Conservation (phyloP, 352 stramenopile species). For the Globisporangium apiculatum region DNA sequence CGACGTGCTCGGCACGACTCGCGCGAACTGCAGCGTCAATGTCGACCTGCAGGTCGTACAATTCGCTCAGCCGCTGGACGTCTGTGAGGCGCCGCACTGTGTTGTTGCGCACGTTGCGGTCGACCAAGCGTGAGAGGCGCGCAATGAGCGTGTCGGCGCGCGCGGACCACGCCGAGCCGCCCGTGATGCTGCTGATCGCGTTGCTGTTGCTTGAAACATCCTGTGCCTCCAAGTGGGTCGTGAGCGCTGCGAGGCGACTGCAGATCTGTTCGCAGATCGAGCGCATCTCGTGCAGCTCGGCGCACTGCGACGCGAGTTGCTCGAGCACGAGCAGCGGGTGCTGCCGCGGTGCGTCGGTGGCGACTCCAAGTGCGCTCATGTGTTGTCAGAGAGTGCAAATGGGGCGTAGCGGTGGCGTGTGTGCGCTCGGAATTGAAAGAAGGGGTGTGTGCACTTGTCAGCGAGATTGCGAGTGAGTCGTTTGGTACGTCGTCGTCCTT, state of each 20-base stretch:
- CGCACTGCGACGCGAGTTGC: slow-evolving; percentile 13
- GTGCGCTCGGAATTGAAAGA: too few relatives aligned
- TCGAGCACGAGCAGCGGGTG: slow-evolving; percentile 11
- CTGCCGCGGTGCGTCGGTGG: neutral
- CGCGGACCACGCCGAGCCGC: neutral
- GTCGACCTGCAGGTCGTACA: slow-evolving; percentile 29
- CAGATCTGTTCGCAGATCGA: slow-evolving; percentile 10
- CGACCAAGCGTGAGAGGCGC: slow-evolving; percentile 24
- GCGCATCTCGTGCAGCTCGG: slow-evolving; percentile 11
- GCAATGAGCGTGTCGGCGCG: slow-evolving; percentile 13
- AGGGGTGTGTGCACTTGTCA: too few relatives aligned
- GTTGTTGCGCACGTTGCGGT: slow-evolving; percentile 21
- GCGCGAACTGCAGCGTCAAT: slow-evolving; percentile 29
- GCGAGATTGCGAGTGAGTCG: too few relatives aligned
- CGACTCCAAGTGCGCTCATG: neutral
- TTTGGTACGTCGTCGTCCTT: neutral
- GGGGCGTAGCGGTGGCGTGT: too few relatives aligned
- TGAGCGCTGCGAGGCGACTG: slow-evolving; percentile 5
- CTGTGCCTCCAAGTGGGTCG: slow-evolving; percentile 2
- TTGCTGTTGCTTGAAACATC: neutral
- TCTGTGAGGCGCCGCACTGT: slow-evolving; percentile 30
- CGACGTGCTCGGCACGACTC: slow-evolving; percentile 35
- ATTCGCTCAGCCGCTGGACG: slow-evolving; percentile 21
- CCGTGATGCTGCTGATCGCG: neutral
- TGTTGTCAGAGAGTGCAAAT: too few relatives aligned